A percentile compares a stretch with the other conserved stretches of the same genome.
These are phyloP conservation scores for Entoloma clypeatum DNA, from an alignment of 1,284 basidiomycete genomes.

Conservation along the genomic window DNA sequence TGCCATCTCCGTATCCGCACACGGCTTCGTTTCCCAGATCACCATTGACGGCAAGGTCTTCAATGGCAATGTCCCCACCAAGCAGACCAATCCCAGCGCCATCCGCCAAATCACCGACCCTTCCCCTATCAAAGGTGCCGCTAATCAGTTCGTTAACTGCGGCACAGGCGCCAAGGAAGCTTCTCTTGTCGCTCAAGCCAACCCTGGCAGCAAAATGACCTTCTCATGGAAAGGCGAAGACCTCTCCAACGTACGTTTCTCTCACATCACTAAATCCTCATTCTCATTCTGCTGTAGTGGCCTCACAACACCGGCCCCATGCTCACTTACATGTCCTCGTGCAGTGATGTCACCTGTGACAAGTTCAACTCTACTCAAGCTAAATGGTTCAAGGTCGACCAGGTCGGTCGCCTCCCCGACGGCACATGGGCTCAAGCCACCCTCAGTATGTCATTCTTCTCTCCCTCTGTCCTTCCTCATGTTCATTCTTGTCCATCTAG, in stretches of 20 bases:
- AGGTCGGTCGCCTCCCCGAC: constrained; percentile 31
- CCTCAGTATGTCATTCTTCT: constrained; percentile 31
- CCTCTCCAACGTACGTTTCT: constrained; percentile 41
- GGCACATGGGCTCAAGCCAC: constrained; percentile 34
- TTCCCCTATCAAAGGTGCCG: constrained; percentile 60
- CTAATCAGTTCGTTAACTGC: constrained; percentile 58
- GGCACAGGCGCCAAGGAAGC: constrained; percentile 55
- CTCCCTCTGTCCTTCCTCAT: constrained; percentile 1
- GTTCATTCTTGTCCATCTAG: constrained; percentile 16
- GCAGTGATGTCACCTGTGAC: constrained; percentile 52
- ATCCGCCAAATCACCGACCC: constrained; percentile 58
- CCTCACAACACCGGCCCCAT: constrained; percentile 69
- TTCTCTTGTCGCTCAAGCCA: constrained; percentile 50
- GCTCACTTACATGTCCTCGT: constrained; percentile 68
- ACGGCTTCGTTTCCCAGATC: constrained; percentile 54
- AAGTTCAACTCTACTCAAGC: constrained; percentile 55
- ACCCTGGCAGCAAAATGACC: constrained; percentile 56
- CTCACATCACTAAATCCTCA: constrained; percentile 1
- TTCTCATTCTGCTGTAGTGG: constrained; percentile 44
- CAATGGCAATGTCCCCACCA: constrained; percentile 50
- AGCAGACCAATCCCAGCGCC: constrained; percentile 38
- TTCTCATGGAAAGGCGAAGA: constrained; percentile 59
- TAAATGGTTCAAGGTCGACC: constrained; percentile 65
- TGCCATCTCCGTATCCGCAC: constrained; percentile 45
- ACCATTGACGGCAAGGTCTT: constrained; percentile 53